Evolutionary conservation across 208 protist genomes (phyloP).

Genomic region (Naegleria lovaniensis): DNA sequence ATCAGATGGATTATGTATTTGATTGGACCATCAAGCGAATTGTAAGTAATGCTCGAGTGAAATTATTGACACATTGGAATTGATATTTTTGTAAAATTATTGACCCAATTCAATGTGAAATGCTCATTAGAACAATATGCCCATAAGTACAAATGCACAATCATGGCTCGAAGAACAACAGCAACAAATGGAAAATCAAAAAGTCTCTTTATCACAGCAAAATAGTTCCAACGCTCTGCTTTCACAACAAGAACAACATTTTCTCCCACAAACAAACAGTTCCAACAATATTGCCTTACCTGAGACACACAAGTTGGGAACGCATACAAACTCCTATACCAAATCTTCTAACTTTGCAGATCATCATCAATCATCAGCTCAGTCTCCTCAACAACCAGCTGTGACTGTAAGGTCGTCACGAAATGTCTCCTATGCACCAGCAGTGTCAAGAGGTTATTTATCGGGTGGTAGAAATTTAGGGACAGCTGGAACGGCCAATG

Average conservation of each 20-base stretch:
- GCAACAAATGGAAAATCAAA: not conserved
- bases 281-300: not conserved
- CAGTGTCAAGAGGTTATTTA: not conserved
- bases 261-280: not conserved
- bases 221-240: not conserved
- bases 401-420: not conserved
- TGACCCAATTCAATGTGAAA: no score
- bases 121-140: not conserved
- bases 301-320: no score
- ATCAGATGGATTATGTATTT: conserved; percentile 95
- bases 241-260: no score
- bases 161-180: not conserved
- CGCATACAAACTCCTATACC: not conserved
- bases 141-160: not conserved
- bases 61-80: no score
- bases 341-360: not conserved
- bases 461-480: not conserved
- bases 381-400: not conserved
- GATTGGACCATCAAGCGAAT: conserved; percentile 84
- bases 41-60: not conserved
- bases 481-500: not conserved
- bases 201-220: not conserved
- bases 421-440: not conserved
- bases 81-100: not conserved
- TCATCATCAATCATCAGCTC: not conserved